phyloP scores from a whole-genome alignment of 352 stramenopile genomes.

The Pythium coloratum region DNA sequence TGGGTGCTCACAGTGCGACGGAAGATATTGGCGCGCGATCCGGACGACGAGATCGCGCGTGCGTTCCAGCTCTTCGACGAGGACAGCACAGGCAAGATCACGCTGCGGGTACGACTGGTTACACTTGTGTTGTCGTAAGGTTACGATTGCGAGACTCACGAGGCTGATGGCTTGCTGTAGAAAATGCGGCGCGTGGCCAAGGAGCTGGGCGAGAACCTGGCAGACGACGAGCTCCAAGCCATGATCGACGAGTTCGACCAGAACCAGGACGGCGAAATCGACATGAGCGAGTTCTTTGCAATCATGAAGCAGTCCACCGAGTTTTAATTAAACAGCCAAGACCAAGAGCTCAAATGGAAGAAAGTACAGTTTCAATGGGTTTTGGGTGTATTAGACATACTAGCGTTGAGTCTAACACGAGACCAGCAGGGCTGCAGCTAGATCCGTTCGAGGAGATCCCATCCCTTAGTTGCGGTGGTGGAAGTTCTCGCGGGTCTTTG shows the following conservation, averaged over 20 bases:
- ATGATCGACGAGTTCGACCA: slow-evolving; percentile 97
- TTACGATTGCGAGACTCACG: background rate
- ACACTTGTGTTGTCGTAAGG: background rate
- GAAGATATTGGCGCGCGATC: slow-evolving; percentile 84
- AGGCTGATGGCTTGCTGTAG: slow-evolving; percentile 23
- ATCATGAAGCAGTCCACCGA: slow-evolving; percentile 88
- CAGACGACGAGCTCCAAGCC: slow-evolving; percentile 90
- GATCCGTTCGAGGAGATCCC: background rate
- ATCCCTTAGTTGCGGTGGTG: slow-evolving; percentile 79
- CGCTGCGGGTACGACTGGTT: slow-evolving; percentile 47
- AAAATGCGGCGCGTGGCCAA: slow-evolving; percentile 93
- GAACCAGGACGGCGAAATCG: slow-evolving; percentile 92
- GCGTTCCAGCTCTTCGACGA: slow-evolving; percentile 96
- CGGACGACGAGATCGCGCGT: slow-evolving; percentile 91
- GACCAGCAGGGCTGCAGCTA: slow-evolving; percentile 3
- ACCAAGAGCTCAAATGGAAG: background rate
- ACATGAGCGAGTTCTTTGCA: slow-evolving; percentile 87
- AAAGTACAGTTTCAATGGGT: background rate
- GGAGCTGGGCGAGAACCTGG: slow-evolving; percentile 92
- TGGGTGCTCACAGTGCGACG: slow-evolving; percentile 46
- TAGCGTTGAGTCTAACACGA: background rate
- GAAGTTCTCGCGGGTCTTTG: slow-evolving; percentile 70
- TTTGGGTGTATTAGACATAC: slow-evolving; percentile 4
- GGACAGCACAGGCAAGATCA: slow-evolving; percentile 89
- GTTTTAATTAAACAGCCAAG: slow-evolving; percentile 33